Base-by-base conservation (phyloP, 2,329 filamentous ascomycete species). In the Coniosporium tulheliwenetii region DNA sequence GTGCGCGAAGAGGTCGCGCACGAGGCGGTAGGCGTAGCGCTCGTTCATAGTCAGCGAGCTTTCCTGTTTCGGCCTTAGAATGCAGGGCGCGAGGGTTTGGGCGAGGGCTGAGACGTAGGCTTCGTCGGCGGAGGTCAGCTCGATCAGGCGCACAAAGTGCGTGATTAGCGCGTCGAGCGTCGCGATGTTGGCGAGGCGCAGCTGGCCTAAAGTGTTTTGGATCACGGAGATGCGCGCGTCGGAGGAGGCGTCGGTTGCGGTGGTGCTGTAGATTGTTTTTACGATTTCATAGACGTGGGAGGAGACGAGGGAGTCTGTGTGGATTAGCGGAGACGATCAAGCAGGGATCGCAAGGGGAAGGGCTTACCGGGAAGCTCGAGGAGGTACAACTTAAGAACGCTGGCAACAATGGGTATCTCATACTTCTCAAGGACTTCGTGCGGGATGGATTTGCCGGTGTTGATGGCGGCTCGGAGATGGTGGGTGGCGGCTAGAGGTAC, bases 211-310 rank as follows among this genome's bases (percentile, higher is more conserved):
- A 0, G 91, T 96, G 52, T 91, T 93, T 61, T 98, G 91, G 30
- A 98, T 75, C 45, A 96, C 85, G 41, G 86, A 81, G 47, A 98
- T 74, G 40, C 91, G 82, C 10, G 84, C 79, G 39, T 78, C 71
- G 51, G 93, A 84, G 3, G 79, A 77, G 12, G 76, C 73, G 43
- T 93, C 85, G 35, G 81, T 73, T 37, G 81, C 71, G 10, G 85
- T 80, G 10, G 83, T 86, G 37, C 78, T 80, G 66, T 98, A 98
- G 48, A 98, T 93, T 2, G 86, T 96, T 64, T 94, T 87, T 57
- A 98, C 80, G 55, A 98, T 96, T 65, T 98, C 93, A 60, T 98
- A 98, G 43, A 98, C 86, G 58, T 96, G 89, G 34, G 86, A 93
- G 42, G 91, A 96, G 45, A 98, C 89, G 46, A 98, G 73, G n/a